Percentiles rank a stretch among this genome's conserved stretches.
Evolutionary conservation across 169 alveolate genomes (phyloP).

Genomic region (Plasmodium gonderi): DNA sequence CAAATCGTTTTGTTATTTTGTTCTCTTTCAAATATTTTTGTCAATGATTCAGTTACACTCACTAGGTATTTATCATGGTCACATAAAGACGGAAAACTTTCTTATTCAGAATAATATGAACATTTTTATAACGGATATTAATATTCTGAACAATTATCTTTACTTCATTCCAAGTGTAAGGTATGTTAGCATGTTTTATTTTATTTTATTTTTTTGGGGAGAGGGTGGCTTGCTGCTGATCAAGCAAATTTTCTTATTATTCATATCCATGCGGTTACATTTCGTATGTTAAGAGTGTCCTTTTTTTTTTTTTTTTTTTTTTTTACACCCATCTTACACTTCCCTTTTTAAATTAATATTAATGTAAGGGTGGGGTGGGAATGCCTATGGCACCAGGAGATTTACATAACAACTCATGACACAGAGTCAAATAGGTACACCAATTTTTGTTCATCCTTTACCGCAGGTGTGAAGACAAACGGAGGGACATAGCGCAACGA

Average conservation of each 20-base stretch:
- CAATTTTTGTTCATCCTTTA: background rate
- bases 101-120: slow-evolving; percentile 65
- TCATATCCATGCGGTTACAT: no score
- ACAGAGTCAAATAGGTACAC: no score
- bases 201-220: no score
- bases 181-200: background rate
- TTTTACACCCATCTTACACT: background rate
- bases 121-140: slow-evolving; percentile 76
- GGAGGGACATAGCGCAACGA: slow-evolving; percentile 2
- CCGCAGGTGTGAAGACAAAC: slow-evolving; percentile 9
- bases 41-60: slow-evolving; percentile 76
- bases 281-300: no score
- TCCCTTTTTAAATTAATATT: no score
- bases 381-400: no score
- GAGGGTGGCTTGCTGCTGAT: background rate
- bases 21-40: slow-evolving; percentile 69
- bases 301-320: background rate
- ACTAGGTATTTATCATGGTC: slow-evolving; percentile 77
- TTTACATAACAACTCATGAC: no score
- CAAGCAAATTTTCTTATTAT: no score
- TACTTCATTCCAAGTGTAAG: slow-evolving; percentile 43
- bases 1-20: slow-evolving; percentile 19
- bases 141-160: slow-evolving; percentile 32
- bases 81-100: slow-evolving; percentile 77
- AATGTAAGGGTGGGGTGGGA: no score